A percentile compares a stretch with the other conserved stretches of the same genome.
These are phyloP conservation scores for Glebionis coronaria DNA, from an alignment of 129 eudicot genomes.

Conservation along the genomic window DNA sequence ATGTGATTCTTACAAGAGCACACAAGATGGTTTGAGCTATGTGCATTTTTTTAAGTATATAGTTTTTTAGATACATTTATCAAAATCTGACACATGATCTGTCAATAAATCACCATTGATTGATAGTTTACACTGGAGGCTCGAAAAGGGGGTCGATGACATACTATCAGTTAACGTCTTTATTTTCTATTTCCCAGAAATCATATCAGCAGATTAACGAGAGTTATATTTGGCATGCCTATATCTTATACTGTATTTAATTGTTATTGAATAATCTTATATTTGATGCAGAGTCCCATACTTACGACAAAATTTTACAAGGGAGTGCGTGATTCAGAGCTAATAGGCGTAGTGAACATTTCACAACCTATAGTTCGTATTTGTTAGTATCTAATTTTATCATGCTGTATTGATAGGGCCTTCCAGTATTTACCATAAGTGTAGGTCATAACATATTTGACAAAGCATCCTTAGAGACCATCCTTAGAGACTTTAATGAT, in stretches of 20 bases:
- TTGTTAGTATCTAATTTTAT: not conserved
- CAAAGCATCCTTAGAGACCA: constrained; percentile 75
- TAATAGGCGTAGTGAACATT: constrained; percentile 54
- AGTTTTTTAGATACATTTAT: not conserved
- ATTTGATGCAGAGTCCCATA: constrained; percentile 51
- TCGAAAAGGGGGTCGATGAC: constrained; percentile 61
- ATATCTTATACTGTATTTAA: not conserved
- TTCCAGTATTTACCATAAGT: constrained; percentile 65
- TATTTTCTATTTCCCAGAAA: too few species aligned
- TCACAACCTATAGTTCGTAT: not conserved
- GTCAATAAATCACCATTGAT: constrained; percentile 46
- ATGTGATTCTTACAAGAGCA: constrained; percentile 37
- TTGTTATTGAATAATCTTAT: too few species aligned
- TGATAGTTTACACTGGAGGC: constrained; percentile 67
- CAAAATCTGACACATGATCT: constrained; percentile 11
- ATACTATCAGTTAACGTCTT: too few species aligned
- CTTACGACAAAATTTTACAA: constrained; percentile 44
- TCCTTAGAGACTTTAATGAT: constrained; percentile 26
- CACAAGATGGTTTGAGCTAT: constrained; percentile 48
- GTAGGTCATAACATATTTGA: constrained; percentile 60
- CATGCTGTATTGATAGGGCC: constrained; percentile 41
- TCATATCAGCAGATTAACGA: too few species aligned
- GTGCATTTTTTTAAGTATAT: not conserved
- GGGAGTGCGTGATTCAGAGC: constrained; percentile 69
- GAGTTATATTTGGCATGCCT: too few species aligned